Evolutionary conservation across 202 grass and related monocot genomes (phyloP), one percentile per base, ranked within the genome.

Genomic region (Setaria italica): DNA sequence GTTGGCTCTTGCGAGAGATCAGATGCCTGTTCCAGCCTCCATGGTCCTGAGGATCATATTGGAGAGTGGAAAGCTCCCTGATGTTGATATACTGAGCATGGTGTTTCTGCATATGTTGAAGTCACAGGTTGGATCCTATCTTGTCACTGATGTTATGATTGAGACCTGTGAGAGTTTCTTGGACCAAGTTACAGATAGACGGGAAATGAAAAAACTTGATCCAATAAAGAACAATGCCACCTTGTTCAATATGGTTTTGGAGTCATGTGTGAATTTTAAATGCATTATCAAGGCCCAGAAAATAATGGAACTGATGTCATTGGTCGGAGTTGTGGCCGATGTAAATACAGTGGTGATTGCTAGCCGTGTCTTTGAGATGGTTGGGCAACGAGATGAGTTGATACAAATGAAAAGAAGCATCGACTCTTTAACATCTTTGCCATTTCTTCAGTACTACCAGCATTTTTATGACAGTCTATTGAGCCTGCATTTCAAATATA

Each of bases 221-320:
- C 81, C 60, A 70, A 62, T 77, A 66, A 98, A 94, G 80, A 91
- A 82, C 63, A 95, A 85, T 79, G 71, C 81, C 35, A 89, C 76
- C 12, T 73, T 94, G 43, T 95, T 99, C 67, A 95, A 99, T 75
- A 88, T 94, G 81, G 92, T 99, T 78, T 85, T 99, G 78, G 76
- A 94, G 72, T 89, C 91, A 46, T 98, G 88, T 82, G 85, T 92
- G 60, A 89, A 80, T 25, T 95, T 90, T 74, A 84, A 84, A 81
- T 99, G 81, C 86, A 88, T 80, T 49, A 88, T 99, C 63, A 99
- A 91, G 85, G 86, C 91, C 79, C 79, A 87, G 85, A 86, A 85
- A 85, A 84, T 95, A 85, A 82, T 94, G 88, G 88, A 94, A 70
- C 62, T 95, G 82, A 95, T 95, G 88, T 79, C 90, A 80, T 62